Percentiles rank a stretch among this genome's conserved stretches.
phyloP scores from a whole-genome alignment of 2,329 filamentous ascomycete species.

The Penicillium palitans region DNA sequence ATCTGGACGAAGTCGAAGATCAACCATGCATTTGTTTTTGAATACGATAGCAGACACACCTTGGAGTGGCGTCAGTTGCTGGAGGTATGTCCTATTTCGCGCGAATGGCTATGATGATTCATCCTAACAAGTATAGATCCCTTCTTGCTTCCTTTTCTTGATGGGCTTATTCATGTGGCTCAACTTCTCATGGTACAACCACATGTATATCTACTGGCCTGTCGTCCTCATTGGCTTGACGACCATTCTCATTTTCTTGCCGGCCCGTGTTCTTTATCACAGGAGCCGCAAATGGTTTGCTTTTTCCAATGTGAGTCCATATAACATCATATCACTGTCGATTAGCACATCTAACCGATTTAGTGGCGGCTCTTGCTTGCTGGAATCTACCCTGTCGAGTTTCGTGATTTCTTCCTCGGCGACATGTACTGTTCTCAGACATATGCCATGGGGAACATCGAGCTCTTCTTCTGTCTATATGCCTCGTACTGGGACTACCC shows the following conservation, averaged over 20 bases:
- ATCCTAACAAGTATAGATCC: constrained; percentile 56
- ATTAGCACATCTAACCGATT: constrained; percentile 16
- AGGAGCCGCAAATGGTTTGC: constrained; percentile 80
- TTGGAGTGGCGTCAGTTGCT: constrained; percentile 87
- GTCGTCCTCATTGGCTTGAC: constrained; percentile 74
- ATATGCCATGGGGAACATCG: constrained; percentile 84
- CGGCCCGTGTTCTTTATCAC: constrained; percentile 71
- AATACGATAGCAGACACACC: constrained; percentile 83
- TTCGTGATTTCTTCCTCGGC: constrained; percentile 94
- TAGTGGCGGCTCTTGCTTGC: constrained; percentile 83
- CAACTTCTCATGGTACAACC: constrained; percentile 73
- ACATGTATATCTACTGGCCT: constrained; percentile 82
- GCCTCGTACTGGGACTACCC: constrained; percentile 73
- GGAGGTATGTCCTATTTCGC: constrained; percentile 53
- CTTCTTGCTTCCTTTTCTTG: constrained; percentile 76
- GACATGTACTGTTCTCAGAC: constrained; percentile 97
- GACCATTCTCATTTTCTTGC: constrained; percentile 69
- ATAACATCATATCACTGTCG: not conserved
- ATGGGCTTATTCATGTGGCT: constrained; percentile 80
- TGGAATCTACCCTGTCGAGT: constrained; percentile 89
- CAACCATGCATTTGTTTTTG: constrained; percentile 96
- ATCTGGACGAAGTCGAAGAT: constrained; percentile 83
- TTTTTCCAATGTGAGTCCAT: constrained; percentile 73
- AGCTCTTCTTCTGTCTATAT: constrained; percentile 93
- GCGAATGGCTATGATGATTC: not conserved